Conservation (phyloP, 352 stramenopile genomes). For the Achlya hypogyna region DNA sequence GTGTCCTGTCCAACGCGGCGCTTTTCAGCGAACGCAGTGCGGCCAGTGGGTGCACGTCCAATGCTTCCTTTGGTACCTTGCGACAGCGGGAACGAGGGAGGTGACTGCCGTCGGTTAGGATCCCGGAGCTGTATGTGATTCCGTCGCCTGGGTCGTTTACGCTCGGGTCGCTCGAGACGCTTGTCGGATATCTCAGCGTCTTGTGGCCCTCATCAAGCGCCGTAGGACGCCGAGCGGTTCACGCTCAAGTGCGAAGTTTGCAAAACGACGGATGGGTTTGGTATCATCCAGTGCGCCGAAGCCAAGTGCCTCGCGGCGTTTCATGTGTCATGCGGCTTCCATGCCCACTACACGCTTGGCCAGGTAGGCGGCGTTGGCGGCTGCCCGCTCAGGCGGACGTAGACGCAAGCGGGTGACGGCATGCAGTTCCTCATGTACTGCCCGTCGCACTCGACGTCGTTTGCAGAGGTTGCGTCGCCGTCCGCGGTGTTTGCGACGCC, state of each 20-base stretch:
- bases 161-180: slow-evolving; percentile 30
- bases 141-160: slow-evolving; percentile 29
- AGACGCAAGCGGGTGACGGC: background rate
- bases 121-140: slow-evolving; percentile 46
- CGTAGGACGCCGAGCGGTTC: slow-evolving; percentile 43
- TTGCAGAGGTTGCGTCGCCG: background rate
- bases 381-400: background rate
- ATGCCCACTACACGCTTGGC: slow-evolving; percentile 47
- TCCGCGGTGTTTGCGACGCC: background rate
- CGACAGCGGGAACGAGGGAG: background rate
- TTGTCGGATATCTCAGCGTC: slow-evolving; percentile 21
- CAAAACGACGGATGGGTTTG: slow-evolving; percentile 40
- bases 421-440: background rate
- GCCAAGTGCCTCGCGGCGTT: slow-evolving; percentile 64
- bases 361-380: slow-evolving; percentile 41
- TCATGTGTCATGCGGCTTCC: slow-evolving; percentile 68
- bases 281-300: slow-evolving; percentile 72
- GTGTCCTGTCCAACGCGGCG: slow-evolving; percentile 52
- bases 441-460: background rate
- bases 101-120: slow-evolving; percentile 13
- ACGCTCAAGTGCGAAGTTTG: slow-evolving; percentile 63
- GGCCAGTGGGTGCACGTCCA: slow-evolving; percentile 73
- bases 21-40: slow-evolving; percentile 53
- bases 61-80: slow-evolving; percentile 61
- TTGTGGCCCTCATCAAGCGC: slow-evolving; percentile 18